A percentile compares a stretch with the other conserved stretches of the same genome.
Conservation (phyloP, 2,329 filamentous ascomycete genomes). For the Curvularia sp. region DNA sequence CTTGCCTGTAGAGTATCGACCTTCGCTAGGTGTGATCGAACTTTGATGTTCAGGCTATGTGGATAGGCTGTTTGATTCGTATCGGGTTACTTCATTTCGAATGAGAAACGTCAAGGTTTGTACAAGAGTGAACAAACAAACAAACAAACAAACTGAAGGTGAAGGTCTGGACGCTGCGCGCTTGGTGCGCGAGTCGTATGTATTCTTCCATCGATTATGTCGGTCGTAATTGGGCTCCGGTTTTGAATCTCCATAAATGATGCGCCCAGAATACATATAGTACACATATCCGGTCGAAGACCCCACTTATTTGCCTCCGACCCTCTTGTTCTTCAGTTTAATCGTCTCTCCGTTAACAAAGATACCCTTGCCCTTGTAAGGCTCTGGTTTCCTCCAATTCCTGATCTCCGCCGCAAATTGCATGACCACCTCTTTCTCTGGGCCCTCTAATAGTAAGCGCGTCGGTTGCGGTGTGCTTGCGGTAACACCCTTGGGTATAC, state of each 20-base stretch:
- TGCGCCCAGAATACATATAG: constrained; percentile 21
- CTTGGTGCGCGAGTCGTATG: background rate
- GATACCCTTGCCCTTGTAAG: constrained; percentile 99
- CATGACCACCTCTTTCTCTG: constrained; percentile 85
- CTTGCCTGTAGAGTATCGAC: background rate
- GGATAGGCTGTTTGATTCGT: background rate
- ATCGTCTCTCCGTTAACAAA: constrained; percentile 98
- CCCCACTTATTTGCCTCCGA: constrained; percentile 49
- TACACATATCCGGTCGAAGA: constrained; percentile 22
- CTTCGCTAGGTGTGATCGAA: background rate
- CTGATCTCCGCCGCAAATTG: constrained; percentile 89
- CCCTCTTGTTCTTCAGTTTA: constrained; percentile 91
- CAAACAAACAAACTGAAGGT: too few species aligned
- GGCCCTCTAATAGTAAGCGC: constrained; percentile 85
- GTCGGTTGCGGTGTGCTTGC: constrained; percentile 91
- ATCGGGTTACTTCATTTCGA: background rate
- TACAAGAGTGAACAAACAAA: background rate
- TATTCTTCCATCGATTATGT: background rate
- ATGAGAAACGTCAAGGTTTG: background rate
- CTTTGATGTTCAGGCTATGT: background rate
- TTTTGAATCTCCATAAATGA: background rate
- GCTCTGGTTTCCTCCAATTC: constrained; percentile 88
- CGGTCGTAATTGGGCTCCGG: background rate
- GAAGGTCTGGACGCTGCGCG: background rate
- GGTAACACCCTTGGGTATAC: constrained; percentile 80